Percentiles rank a stretch among this genome's conserved stretches.
phyloP scores from a whole-genome alignment of 2,329 filamentous ascomycete genomes.

The Phyllosticta capitalensis region DNA sequence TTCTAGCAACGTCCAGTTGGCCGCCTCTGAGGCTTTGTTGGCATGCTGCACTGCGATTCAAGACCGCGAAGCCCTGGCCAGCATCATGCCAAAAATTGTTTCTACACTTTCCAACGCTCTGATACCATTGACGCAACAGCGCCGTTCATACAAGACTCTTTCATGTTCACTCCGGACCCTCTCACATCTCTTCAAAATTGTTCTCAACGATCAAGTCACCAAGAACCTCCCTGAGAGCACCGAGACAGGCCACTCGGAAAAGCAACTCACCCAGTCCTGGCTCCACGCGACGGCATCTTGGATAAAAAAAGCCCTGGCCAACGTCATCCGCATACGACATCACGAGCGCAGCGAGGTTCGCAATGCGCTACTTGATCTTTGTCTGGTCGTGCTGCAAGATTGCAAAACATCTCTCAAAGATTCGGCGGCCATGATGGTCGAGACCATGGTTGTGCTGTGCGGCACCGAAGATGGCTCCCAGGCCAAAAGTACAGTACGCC shows the following conservation, averaged over 20 bases:
- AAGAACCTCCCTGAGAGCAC: constrained; percentile 17
- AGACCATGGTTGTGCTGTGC: constrained; percentile 65
- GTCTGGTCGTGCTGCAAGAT: constrained; percentile 65
- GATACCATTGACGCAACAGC: constrained; percentile 55
- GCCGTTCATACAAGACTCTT: constrained; percentile 55
- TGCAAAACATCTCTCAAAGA: constrained; percentile 65
- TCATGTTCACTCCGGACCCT: constrained; percentile 52
- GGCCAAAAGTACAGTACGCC: constrained; percentile 38
- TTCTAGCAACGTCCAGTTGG: constrained; percentile 59
- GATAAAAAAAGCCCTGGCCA: constrained; percentile 71
- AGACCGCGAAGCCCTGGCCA: constrained; percentile 67
- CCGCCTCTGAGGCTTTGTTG: constrained; percentile 57
- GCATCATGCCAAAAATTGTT: constrained; percentile 78
- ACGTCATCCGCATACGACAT: constrained; percentile 63
- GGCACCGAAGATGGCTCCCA: constrained; percentile 39
- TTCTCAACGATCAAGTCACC: constrained; percentile 38
- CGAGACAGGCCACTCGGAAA: constrained; percentile 24
- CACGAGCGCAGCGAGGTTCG: constrained; percentile 63
- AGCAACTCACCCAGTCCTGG: constrained; percentile 51
- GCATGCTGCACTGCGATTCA: constrained; percentile 54
- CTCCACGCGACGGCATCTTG: constrained; percentile 70
- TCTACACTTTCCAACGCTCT: constrained; percentile 71
- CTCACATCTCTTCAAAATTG: constrained; percentile 33
- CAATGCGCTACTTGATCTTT: constrained; percentile 58
- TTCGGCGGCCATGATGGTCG: constrained; percentile 62